These are phyloP conservation scores for Gracilariopsis chorda DNA, from an alignment of 23 red algal genomes.

Conservation along the genomic window DNA sequence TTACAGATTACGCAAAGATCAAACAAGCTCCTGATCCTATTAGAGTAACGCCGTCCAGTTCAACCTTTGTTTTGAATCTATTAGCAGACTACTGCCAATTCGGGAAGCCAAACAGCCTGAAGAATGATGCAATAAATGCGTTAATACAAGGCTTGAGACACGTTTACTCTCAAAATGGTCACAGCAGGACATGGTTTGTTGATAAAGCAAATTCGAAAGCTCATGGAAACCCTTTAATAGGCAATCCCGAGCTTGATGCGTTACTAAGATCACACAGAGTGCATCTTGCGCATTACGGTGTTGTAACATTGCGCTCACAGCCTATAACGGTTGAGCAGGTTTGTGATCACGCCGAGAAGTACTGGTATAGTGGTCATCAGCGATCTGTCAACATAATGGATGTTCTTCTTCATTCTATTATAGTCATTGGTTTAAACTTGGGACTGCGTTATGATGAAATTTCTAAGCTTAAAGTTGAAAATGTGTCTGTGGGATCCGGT, in stretches of 20 bases:
- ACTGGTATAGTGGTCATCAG: neutral
- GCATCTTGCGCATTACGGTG: neutral
- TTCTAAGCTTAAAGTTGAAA: neutral
- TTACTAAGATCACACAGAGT: neutral
- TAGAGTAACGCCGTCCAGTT: neutral
- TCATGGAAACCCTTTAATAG: neutral
- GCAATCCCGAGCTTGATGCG: neutral
- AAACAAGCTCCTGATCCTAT: neutral
- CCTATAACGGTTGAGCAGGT: neutral
- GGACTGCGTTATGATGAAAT: slow-evolving; percentile 8
- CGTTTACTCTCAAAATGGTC: too few relatives aligned
- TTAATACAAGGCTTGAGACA: neutral
- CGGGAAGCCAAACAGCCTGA: neutral
- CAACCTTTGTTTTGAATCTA: neutral
- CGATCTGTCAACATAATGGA: neutral
- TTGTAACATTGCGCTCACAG: neutral
- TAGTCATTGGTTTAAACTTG: neutral
- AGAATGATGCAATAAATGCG: neutral
- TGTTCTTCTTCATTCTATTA: neutral
- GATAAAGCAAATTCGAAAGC: neutral
- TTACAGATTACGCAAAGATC: neutral
- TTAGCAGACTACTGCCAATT: neutral
- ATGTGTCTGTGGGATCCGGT: neutral
- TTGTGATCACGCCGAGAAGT: slow-evolving; percentile 2
- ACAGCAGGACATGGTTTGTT: too few relatives aligned